Evolutionary conservation across 2,329 filamentous ascomycete species (phyloP), one percentile per base, ranked within the genome.

Genomic region (Colletotrichum truncatum): DNA sequence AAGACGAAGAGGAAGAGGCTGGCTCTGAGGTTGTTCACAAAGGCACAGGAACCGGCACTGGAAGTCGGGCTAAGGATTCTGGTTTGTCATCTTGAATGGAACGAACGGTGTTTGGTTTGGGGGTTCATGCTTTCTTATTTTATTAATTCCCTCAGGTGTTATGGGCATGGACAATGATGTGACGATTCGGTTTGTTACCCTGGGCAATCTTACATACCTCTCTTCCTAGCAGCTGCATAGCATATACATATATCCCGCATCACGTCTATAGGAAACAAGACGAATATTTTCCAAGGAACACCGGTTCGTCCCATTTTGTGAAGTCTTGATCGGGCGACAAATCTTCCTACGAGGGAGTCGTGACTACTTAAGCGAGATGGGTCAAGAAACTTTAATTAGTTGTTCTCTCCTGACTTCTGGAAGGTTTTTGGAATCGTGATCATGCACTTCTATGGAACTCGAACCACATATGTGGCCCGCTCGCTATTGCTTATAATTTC

Each of bases 1-100:
- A 68, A 32, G 66, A 68, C 10, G 60, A 65, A n/a, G 68, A 69
- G 7, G 64, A 67, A 30, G 65, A 61, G 39, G 34, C 39, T 30
- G 66, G 62, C 3, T 67, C 66, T 14, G 62, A 66, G 6, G 45
- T 57, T 41, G 66, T 51, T 10, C 62, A 66, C 45, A 57, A 49
- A 25, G 66, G 64, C n/a, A 67, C 67, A 10, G 51, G 59, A 41
- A 67, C 67, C 6, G 67, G 43, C 18, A 68, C 67, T 14, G 67
- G 55, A 51, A 67, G 67, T 41, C 59, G 55, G 38, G 61, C 46
- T 36, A 65, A 67, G 51, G 45, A 60, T 34, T 64, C 49, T 23
- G 62, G 67, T 34, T 28, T 66, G 11, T 57, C 70, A n/a, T 62
- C 68, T 26, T 70, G 34, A 36, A 56, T 43, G 43, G 48, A n/a